These are phyloP conservation scores for Bathelium albidoporum DNA, from an alignment of 495 filamentous ascomycete species.

Conservation along the genomic window DNA sequence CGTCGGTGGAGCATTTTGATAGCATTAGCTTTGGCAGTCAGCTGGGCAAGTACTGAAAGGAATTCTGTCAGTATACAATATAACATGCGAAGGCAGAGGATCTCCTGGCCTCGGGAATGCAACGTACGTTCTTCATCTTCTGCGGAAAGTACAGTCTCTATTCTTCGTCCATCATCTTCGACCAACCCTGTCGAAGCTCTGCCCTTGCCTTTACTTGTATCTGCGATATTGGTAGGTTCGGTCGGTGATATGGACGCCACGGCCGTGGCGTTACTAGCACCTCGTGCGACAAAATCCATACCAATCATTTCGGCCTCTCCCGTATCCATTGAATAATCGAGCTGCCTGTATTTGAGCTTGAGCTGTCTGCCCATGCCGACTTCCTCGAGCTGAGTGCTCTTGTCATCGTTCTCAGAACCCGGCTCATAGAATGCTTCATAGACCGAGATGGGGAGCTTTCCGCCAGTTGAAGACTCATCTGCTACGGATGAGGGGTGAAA, in stretches of 20 bases:
- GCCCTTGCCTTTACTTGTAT: constrained; percentile 28
- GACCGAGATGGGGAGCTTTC: constrained; percentile 77
- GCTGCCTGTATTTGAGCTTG: constrained; percentile 64
- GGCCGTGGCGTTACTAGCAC: constrained; percentile 66
- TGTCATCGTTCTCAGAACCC: constrained; percentile 39
- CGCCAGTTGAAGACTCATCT: constrained; percentile 44
- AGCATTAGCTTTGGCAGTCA: constrained; percentile 83
- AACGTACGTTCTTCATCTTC: constrained; percentile 67
- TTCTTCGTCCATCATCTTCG: constrained; percentile 23
- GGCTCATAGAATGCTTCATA: constrained; percentile 79
- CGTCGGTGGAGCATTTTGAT: constrained; percentile 83
- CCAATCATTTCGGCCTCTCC: constrained; percentile 96
- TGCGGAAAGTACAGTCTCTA: constrained; percentile 49
- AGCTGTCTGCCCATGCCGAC: constrained; percentile 63
- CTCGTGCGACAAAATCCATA: constrained; percentile 79
- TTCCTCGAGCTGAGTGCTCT: constrained; percentile 36
- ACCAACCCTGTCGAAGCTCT: constrained; percentile 32
- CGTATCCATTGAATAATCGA: constrained; percentile 82
- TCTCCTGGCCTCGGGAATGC: not conserved
- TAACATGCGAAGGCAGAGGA: not conserved
- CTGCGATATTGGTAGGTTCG: constrained; percentile 12
- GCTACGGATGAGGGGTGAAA: constrained; percentile 60
- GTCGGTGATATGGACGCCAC: constrained; percentile 30
- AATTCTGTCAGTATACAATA: constrained; percentile 11
- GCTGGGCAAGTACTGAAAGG: constrained; percentile 48